A percentile compares a stretch with the other conserved stretches of the same genome.
phyloP scores from a whole-genome alignment of 495 filamentous ascomycete genomes.

The Pyronema omphalodes region DNA sequence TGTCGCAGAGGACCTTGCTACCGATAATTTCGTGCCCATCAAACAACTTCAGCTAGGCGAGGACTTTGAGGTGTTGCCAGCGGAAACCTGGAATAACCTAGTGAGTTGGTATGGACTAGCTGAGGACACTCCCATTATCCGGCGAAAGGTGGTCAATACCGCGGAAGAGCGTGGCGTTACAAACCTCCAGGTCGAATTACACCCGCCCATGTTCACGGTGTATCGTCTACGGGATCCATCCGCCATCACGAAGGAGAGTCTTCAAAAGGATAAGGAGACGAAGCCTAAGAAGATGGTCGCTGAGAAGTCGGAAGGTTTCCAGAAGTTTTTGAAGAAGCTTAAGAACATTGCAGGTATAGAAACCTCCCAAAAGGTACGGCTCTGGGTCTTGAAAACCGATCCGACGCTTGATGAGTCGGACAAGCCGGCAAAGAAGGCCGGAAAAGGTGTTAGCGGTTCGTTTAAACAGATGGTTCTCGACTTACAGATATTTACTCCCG shows the following conservation, averaged over 20 bases:
- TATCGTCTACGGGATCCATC: constrained; percentile 50
- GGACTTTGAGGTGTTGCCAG: constrained; percentile 60
- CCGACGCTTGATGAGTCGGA: constrained; percentile 5
- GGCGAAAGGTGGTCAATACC: constrained; percentile 61
- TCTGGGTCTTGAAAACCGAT: constrained; percentile 35
- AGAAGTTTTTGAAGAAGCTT: constrained; percentile 52
- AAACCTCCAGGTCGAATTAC: constrained; percentile 55
- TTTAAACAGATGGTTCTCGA: constrained; percentile 56
- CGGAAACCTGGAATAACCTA: constrained; percentile 63
- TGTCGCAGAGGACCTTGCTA: neutral
- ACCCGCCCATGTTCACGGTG: constrained; percentile 74
- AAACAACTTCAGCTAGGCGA: constrained; percentile 41
- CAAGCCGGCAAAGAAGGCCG: constrained; percentile 9
- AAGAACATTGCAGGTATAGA: constrained; percentile 50
- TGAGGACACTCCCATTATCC: constrained; percentile 50
- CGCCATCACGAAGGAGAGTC: constrained; percentile 36
- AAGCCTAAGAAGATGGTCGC: constrained; percentile 44
- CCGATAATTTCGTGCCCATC: constrained; percentile 51
- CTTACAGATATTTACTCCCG: constrained; percentile 45
- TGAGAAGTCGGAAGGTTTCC: constrained; percentile 46
- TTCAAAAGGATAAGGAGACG: constrained; percentile 38
- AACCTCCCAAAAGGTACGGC: constrained; percentile 49
- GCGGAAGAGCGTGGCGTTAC: constrained; percentile 34
- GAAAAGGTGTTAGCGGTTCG: constrained; percentile 24
- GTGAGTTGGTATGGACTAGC: constrained; percentile 65